Conservation (phyloP, 2,329 filamentous ascomycete genomes). For the Hypoxylon sp. region DNA sequence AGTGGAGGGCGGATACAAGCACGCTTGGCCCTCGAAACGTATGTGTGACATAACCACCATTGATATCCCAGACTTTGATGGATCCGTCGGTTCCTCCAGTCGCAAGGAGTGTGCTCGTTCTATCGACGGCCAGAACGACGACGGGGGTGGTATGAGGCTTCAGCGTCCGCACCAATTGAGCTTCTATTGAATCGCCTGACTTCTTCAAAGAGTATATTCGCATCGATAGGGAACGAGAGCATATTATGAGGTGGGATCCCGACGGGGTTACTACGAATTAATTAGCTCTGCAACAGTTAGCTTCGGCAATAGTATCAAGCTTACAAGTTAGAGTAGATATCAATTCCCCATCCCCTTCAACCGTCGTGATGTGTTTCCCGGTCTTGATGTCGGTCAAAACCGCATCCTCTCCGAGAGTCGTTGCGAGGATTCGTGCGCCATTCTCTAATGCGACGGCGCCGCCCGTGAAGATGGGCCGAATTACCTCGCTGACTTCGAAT, state of each 20-base stretch:
- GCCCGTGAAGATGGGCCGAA: slow-evolving; percentile 94
- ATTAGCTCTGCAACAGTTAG: slow-evolving; percentile 43
- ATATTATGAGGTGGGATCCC: slow-evolving; percentile 88
- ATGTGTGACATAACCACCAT: slow-evolving; percentile 91
- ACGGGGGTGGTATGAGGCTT: slow-evolving; percentile 94
- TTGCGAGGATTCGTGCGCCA: slow-evolving; percentile 85
- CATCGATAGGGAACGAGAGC: slow-evolving; percentile 96
- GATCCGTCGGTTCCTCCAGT: slow-evolving; percentile 94
- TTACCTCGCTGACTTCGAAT: slow-evolving; percentile 85
- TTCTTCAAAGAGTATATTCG: slow-evolving; percentile 83
- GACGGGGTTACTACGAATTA: slow-evolving; percentile 80
- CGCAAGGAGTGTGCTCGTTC: slow-evolving; percentile 88
- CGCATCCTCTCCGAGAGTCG: slow-evolving; percentile 92
- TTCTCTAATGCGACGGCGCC: slow-evolving; percentile 88
- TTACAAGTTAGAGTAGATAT: slow-evolving; percentile 81
- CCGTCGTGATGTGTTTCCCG: slow-evolving; percentile 83
- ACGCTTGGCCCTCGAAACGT: slow-evolving; percentile 95
- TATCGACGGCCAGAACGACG: slow-evolving; percentile 86
- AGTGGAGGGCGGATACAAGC: slow-evolving; percentile 89
- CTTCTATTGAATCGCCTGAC: slow-evolving; percentile 70
- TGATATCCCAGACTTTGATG: slow-evolving; percentile 97
- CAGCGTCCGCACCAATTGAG: slow-evolving; percentile 81
- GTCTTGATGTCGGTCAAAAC: slow-evolving; percentile 87
- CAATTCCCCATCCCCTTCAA: slow-evolving; percentile 89
- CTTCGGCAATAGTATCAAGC: slow-evolving; percentile 36